These are phyloP conservation scores for Kregervanrija pseudodelftensis DNA, from an alignment of 805 yeast genomes.

Conservation along the genomic window DNA sequence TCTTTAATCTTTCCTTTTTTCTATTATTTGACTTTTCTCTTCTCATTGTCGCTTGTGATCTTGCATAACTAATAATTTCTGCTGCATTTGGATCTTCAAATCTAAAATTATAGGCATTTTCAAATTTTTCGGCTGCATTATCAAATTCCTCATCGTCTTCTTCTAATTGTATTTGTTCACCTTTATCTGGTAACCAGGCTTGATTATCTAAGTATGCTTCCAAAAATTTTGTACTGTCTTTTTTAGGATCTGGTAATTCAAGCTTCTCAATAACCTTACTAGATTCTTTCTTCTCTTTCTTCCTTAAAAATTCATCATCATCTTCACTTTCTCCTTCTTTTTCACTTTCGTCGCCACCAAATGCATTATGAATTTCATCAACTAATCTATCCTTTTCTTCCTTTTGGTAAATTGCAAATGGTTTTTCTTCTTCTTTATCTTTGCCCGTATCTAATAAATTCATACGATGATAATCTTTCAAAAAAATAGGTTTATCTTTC, in stretches of 20 bases:
- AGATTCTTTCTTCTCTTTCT: constrained; percentile 37
- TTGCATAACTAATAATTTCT: constrained; percentile 89
- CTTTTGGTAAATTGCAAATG: constrained; percentile 67
- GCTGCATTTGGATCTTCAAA: constrained; percentile 88
- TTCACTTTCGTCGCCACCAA: constrained; percentile 40
- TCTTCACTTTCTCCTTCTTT: constrained; percentile 38
- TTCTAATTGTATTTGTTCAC: constrained; percentile 35
- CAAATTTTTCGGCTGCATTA: constrained; percentile 85
- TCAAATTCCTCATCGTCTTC: constrained; percentile 83
- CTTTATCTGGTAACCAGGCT: constrained; percentile 85
- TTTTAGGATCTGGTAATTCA: constrained; percentile 57
- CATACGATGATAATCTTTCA: constrained; percentile 90
- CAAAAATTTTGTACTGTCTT: constrained; percentile 63
- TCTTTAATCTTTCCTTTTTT: constrained; percentile 73
- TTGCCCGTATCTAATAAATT: constrained; percentile 64
- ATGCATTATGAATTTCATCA: constrained; percentile 67
- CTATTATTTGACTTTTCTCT: constrained; percentile 68
- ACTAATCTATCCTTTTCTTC: constrained; percentile 72
- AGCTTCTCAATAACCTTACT: constrained; percentile 23
- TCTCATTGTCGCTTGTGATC: constrained; percentile 88
- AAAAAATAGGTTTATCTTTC: constrained; percentile 67
- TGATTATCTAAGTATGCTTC: constrained; percentile 63
- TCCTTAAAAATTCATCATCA: constrained; percentile 43
- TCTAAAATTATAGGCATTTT: constrained; percentile 89
- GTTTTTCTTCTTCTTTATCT: constrained; percentile 52